These are phyloP conservation scores for Chloranthus sessilifolius DNA, from an alignment of 164 flowering plant species.

Conservation along the genomic window DNA sequence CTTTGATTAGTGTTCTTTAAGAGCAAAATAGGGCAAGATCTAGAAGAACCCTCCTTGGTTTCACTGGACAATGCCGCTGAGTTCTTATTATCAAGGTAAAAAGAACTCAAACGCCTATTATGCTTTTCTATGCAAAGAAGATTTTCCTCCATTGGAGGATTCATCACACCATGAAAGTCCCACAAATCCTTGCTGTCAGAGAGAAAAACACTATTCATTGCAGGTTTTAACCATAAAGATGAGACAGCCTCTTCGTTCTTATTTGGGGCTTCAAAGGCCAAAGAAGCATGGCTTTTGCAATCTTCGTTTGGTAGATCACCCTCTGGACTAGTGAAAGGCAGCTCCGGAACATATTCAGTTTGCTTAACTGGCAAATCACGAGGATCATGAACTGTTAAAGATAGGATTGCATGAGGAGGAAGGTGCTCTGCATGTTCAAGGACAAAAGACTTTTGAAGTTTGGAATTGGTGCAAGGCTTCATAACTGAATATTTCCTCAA, in stretches of 20 bases:
- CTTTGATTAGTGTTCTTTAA: constrained; percentile 31
- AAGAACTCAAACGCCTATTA: constrained; percentile 36
- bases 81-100: constrained; percentile 31
- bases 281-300: constrained; percentile 9
- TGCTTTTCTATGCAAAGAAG: constrained; percentile 56
- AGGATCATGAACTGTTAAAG: constrained; percentile 68
- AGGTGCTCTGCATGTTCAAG: constrained; percentile 38
- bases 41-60: constrained; percentile 22
- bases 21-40: constrained; percentile 70
- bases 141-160: constrained; percentile 64
- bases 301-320: constrained; percentile 15
- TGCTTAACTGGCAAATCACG: constrained; percentile 27
- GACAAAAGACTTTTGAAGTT: constrained; percentile 12
- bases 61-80: constrained; percentile 19
- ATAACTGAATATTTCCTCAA: constrained; percentile 28
- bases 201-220: constrained; percentile 10
- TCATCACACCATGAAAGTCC: constrained; percentile 32
- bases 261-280: constrained; percentile 9
- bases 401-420: constrained; percentile 44
- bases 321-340: constrained; percentile 6
- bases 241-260: constrained; percentile 13
- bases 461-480: constrained; percentile 14
- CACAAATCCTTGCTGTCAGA: constrained; percentile 43
- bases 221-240: constrained; percentile 20
- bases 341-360: constrained; percentile 18